Conservation (phyloP, 73 alveolate genomes). For the Stentor coeruleus region DNA sequence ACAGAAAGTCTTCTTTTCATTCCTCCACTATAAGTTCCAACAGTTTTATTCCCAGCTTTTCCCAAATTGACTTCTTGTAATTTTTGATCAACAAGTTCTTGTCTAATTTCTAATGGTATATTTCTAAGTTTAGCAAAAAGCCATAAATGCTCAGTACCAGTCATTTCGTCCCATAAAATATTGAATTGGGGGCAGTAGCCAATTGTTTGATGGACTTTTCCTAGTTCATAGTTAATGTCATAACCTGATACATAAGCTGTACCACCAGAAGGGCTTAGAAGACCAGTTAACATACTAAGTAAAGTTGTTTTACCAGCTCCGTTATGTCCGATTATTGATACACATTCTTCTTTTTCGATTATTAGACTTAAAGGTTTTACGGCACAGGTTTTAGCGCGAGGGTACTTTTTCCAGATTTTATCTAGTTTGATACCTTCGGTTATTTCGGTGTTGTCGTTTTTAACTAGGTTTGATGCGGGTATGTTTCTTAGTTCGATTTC, state of each 20-base stretch:
- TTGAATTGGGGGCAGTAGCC: slow-evolving; percentile 47
- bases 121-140: slow-evolving; percentile 49
- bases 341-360: slow-evolving; percentile 37
- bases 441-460: slow-evolving; percentile 27
- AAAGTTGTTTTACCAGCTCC: slow-evolving; percentile 65
- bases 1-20: slow-evolving; percentile 67
- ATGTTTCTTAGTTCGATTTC: background rate
- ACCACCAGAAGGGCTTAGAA: slow-evolving; percentile 41
- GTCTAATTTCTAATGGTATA: slow-evolving; percentile 42
- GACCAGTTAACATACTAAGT: slow-evolving; percentile 53
- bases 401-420: slow-evolving; percentile 39
- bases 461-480: slow-evolving; percentile 30
- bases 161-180: slow-evolving; percentile 35
- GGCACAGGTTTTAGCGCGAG: slow-evolving; percentile 39
- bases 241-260: slow-evolving; percentile 35
- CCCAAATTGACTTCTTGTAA: slow-evolving; percentile 18
- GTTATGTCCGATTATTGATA: slow-evolving; percentile 54
- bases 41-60: slow-evolving; percentile 27
- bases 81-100: slow-evolving; percentile 25
- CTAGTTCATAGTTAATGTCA: slow-evolving; percentile 16
- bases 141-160: slow-evolving; percentile 37
- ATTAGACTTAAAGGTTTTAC: background rate
- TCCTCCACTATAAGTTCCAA: slow-evolving; percentile 55
- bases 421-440: slow-evolving; percentile 35
- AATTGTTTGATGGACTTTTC: slow-evolving; percentile 13